Percentiles rank a stretch among this genome's conserved stretches.
These are phyloP conservation scores for Podila verticillata DNA, from an alignment of 192 early-diverging fungal genomes.

Conservation along the genomic window DNA sequence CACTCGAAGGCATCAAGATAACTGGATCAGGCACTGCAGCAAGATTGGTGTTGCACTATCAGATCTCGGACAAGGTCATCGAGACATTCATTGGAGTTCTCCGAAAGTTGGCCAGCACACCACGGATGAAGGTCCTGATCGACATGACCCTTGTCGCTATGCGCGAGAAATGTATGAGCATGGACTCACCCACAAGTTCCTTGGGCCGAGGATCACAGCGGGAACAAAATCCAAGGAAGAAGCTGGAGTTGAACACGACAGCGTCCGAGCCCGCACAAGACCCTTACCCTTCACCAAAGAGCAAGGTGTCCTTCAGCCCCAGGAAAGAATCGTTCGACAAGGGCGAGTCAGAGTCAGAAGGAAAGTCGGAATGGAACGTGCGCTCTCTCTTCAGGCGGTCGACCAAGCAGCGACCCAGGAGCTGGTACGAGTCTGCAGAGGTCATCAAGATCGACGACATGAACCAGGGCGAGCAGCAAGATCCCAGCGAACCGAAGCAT, in stretches of 20 bases:
- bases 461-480: not conserved
- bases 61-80: conserved; percentile 63
- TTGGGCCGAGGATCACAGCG: not conserved
- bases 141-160: conserved; percentile 18
- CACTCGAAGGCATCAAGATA: conserved; percentile 62
- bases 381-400: not conserved
- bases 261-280: too few relatives aligned
- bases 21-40: conserved; percentile 52
- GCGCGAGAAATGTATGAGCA: conserved; percentile 4
- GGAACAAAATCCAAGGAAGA: too few relatives aligned
- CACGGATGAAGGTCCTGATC: conserved; percentile 15
- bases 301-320: not conserved
- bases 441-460: not conserved
- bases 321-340: not conserved
- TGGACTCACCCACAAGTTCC: not conserved
- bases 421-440: not conserved
- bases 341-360: not conserved
- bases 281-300: too few relatives aligned
- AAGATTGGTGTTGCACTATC: conserved; percentile 77
- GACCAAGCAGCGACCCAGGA: not conserved
- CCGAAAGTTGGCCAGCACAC: conserved; percentile 17
- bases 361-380: not conserved
- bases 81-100: conserved; percentile 56
- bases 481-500: not conserved
- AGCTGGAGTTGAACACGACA: too few relatives aligned